These are phyloP conservation scores for Apiospora hydei DNA, from an alignment of 2,329 filamentous ascomycete species.

Conservation along the genomic window DNA sequence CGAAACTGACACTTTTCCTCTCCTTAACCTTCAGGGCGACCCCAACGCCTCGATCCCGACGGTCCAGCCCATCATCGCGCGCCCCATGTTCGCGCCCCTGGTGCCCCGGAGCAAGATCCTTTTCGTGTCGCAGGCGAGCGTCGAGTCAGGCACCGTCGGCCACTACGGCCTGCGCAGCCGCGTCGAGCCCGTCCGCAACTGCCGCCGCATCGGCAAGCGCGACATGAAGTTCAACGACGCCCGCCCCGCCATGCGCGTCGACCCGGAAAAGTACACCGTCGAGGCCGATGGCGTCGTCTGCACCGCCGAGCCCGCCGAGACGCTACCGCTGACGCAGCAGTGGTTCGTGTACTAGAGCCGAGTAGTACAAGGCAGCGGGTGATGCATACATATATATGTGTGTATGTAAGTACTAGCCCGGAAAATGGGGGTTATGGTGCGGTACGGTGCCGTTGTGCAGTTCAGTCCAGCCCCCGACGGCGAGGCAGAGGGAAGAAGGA, in stretches of 20 bases:
- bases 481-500: not conserved
- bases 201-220: slow-evolving; percentile 76
- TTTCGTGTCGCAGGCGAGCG: slow-evolving; percentile 80
- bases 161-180: slow-evolving; percentile 80
- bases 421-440: not conserved
- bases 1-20: slow-evolving; percentile 16
- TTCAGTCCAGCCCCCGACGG: not conserved
- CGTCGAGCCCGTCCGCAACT: slow-evolving; percentile 79
- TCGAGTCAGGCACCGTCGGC: slow-evolving; percentile 71
- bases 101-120: slow-evolving; percentile 78
- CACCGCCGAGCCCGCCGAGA: slow-evolving; percentile 73
- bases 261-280: slow-evolving; percentile 88
- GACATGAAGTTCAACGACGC: slow-evolving; percentile 91
- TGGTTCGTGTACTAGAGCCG: slow-evolving; percentile 74
- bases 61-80: slow-evolving; percentile 81
- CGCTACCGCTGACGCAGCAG: slow-evolving; percentile 77
- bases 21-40: slow-evolving; percentile 67
- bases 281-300: slow-evolving; percentile 83
- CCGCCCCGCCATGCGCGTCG: slow-evolving; percentile 88
- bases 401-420: not conserved
- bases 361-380: not conserved
- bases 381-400: not conserved
- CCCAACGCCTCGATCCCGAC: slow-evolving; percentile 87
- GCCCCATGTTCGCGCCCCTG: slow-evolving; percentile 84
- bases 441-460: not conserved